Evolutionary conservation across 345 rosid genomes (phyloP).

Genomic region (Syzygium jambos): DNA sequence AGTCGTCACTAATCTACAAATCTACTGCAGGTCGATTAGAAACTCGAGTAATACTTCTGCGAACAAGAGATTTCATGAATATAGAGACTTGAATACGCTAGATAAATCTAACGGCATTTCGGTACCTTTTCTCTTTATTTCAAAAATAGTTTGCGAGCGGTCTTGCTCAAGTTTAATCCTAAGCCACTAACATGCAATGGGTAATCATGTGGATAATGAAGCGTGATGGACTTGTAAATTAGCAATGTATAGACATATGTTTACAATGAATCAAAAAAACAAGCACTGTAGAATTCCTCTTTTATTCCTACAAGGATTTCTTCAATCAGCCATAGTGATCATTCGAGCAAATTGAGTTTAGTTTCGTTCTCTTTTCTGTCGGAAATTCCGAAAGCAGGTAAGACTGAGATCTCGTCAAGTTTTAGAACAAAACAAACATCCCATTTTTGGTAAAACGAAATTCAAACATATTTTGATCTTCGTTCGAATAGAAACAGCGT

Average conservation of each 20-base stretch:
- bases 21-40: too few species aligned
- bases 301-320: neutral
- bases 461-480: neutral
- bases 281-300: neutral
- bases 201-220: neutral
- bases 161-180: neutral
- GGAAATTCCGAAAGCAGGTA: neutral
- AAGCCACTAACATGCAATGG: too few species aligned
- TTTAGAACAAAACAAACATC: neutral
- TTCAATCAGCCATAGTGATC: neutral
- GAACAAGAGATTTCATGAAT: too few species aligned
- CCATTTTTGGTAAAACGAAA: neutral
- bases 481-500: fast-evolving
- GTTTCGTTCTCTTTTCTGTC: neutral
- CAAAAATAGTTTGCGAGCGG: neutral
- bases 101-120: too few species aligned
- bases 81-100: too few species aligned
- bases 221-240: neutral
- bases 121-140: neutral
- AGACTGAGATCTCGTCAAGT: neutral
- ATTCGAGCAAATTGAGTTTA: neutral
- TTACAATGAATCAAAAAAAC: neutral
- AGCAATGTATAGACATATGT: neutral
- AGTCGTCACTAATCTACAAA: too few species aligned
- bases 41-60: too few species aligned